Evolutionary conservation across 2,329 filamentous ascomycete genomes (phyloP).

Genomic region (Bipolaris sorokiniana): DNA sequence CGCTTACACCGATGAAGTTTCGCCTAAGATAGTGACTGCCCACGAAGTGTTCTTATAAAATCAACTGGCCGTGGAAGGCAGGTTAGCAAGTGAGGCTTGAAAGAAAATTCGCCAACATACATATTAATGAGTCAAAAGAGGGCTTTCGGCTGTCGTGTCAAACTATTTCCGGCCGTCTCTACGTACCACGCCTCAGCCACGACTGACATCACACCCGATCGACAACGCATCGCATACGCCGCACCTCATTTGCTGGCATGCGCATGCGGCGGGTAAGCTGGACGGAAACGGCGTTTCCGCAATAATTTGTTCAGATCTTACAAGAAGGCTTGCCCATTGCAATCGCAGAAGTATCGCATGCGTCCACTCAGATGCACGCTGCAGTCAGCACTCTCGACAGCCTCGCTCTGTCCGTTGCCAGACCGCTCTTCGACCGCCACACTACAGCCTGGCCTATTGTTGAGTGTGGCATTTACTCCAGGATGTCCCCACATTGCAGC

Average conservation of each 20-base stretch:
- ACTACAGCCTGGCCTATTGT: conserved; percentile 15
- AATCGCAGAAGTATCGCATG: not conserved
- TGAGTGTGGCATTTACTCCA: conserved; percentile 4
- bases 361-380: conserved; percentile 19
- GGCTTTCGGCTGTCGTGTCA: conserved; percentile 2
- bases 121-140: not conserved
- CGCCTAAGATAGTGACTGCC: not conserved
- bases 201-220: conserved; percentile 15
- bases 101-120: not conserved
- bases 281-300: not conserved
- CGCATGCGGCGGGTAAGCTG: conserved; percentile 13
- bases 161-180: conserved; percentile 7
- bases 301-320: conserved; percentile 3
- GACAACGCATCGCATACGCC: conserved; percentile 14
- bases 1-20: conserved; percentile 11
- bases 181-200: conserved; percentile 14
- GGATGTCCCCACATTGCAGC: conserved; percentile 3
- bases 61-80: not conserved
- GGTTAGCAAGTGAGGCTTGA: not conserved
- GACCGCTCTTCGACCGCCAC: conserved; percentile 19
- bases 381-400: conserved; percentile 24
- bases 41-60: not conserved
- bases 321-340: conserved; percentile 6
- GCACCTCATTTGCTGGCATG: conserved; percentile 16
- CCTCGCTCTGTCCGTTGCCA: conserved; percentile 22